Evolutionary conservation across 139 green algal genomes (phyloP).

Genomic region (Chlorella sp.): DNA sequence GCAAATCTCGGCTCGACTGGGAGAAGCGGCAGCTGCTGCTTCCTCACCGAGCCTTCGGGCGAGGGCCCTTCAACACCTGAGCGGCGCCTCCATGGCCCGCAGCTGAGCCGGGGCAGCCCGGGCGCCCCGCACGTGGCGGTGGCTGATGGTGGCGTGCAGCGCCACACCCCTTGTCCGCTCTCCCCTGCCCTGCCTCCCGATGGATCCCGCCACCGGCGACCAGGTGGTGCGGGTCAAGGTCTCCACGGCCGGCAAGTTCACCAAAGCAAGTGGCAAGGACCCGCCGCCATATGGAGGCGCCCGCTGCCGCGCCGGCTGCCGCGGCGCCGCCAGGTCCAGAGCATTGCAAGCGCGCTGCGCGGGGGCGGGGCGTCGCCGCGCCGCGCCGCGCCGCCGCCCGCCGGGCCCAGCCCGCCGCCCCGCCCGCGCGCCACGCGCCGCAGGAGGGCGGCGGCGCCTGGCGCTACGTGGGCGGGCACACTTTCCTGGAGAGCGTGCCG

Average conservation of each 20-base stretch:
- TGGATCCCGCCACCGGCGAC: too few relatives aligned
- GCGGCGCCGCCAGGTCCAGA: not conserved
- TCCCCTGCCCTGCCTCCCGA: too few relatives aligned
- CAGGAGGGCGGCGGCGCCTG: slow-evolving; percentile 32
- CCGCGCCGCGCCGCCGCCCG: not conserved
- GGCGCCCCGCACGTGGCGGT: too few relatives aligned
- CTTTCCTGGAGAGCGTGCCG: slow-evolving; percentile 54
- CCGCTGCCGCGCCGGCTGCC: not conserved
- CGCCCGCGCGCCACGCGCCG: not conserved
- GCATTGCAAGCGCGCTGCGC: not conserved
- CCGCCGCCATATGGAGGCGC: not conserved
- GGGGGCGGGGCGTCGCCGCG: not conserved
- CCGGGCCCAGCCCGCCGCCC: too few relatives aligned
- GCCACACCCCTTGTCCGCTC: too few relatives aligned
- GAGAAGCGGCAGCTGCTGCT: too few relatives aligned
- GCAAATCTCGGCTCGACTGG: too few relatives aligned
- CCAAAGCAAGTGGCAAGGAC: slow-evolving; percentile 21
- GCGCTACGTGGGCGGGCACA: slow-evolving; percentile 48
- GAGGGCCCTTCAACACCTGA: too few relatives aligned
- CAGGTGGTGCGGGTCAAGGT: slow-evolving; percentile 37
- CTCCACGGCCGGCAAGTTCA: slow-evolving; percentile 26
- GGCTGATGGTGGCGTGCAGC: too few relatives aligned
- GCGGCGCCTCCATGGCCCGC: too few relatives aligned
- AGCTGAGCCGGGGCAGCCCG: too few relatives aligned
- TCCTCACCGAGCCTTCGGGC: too few relatives aligned